These are phyloP conservation scores for Eragrostis nindensis DNA, from an alignment of 176 grass and related monocot genomes.

Conservation along the genomic window DNA sequence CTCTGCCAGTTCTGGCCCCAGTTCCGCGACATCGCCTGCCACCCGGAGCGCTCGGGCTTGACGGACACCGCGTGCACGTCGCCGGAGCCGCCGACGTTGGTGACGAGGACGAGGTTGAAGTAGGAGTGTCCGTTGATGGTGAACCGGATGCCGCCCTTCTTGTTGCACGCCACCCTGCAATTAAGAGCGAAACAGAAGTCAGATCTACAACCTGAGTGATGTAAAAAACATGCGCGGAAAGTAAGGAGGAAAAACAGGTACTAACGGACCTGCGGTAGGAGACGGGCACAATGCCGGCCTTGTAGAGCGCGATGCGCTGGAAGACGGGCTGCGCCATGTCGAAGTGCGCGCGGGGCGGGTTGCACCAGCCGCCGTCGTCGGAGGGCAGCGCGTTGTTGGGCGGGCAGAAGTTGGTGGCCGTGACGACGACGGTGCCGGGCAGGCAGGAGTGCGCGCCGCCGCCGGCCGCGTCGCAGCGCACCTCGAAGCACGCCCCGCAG, in stretches of 20 bases:
- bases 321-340: slow-evolving; percentile 90
- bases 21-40: slow-evolving; percentile 76
- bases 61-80: slow-evolving; percentile 75
- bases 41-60: slow-evolving; percentile 45
- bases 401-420: slow-evolving; percentile 93
- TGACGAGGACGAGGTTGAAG: slow-evolving; percentile 89
- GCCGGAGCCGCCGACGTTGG: slow-evolving; percentile 81
- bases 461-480: slow-evolving; percentile 55
- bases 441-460: slow-evolving; percentile 63
- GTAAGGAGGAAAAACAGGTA: too few species aligned
- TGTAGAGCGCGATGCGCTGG: slow-evolving; percentile 83
- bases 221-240: too few species aligned
- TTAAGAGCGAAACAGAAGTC: neutral
- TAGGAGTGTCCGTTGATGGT: slow-evolving; percentile 93
- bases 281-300: slow-evolving; percentile 84
- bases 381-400: slow-evolving; percentile 75
- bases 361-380: slow-evolving; percentile 91
- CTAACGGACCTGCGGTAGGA: slow-evolving; percentile 70
- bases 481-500: slow-evolving; percentile 87
- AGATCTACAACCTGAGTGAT: too few species aligned
- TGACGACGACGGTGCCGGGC: slow-evolving; percentile 73
- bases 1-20: slow-evolving; percentile 99
- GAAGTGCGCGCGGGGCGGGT: slow-evolving; percentile 79
- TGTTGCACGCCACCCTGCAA: slow-evolving; percentile 69
- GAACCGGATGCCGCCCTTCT: slow-evolving; percentile 90